phyloP scores from a whole-genome alignment of 208 protist species.

The Acanthamoeba royreba region DNA sequence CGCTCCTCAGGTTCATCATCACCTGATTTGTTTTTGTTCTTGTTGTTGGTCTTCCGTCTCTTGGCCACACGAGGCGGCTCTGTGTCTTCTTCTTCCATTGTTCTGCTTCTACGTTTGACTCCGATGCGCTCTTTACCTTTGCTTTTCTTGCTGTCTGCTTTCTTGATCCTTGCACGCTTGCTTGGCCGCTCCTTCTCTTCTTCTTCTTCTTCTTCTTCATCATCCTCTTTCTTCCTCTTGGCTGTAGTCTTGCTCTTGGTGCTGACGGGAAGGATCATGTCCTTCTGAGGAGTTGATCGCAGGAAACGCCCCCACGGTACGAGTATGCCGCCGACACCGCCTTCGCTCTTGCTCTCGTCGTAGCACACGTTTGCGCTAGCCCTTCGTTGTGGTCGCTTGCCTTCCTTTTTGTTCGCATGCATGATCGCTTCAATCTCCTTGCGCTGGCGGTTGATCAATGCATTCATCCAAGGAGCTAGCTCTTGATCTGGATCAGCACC shows the following conservation, averaged over 20 bases:
- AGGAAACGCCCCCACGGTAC: neutral
- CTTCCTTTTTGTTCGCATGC: neutral
- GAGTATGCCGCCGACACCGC: neutral
- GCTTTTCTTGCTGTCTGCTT: no score
- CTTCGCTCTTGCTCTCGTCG: neutral
- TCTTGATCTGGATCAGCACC: neutral
- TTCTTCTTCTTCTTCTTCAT: neutral
- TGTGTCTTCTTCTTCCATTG: no score
- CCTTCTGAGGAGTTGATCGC: neutral
- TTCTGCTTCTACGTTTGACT: no score
- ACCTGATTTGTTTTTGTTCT: neutral
- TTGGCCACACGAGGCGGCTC: no score
- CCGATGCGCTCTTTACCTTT: no score
- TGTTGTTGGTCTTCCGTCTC: neutral
- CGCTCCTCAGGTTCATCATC: neutral
- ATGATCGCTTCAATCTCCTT: neutral
- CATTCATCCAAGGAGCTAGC: neutral
- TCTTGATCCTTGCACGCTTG: neutral
- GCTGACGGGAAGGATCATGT: neutral
- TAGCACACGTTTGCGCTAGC: no score
- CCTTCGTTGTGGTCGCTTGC: no score
- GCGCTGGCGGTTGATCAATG: neutral
- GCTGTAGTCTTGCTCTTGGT: neutral
- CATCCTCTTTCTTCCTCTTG: neutral
- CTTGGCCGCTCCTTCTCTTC: neutral